Conservation (phyloP, 164 flowering plant species). For the Houttuynia cordata region DNA sequence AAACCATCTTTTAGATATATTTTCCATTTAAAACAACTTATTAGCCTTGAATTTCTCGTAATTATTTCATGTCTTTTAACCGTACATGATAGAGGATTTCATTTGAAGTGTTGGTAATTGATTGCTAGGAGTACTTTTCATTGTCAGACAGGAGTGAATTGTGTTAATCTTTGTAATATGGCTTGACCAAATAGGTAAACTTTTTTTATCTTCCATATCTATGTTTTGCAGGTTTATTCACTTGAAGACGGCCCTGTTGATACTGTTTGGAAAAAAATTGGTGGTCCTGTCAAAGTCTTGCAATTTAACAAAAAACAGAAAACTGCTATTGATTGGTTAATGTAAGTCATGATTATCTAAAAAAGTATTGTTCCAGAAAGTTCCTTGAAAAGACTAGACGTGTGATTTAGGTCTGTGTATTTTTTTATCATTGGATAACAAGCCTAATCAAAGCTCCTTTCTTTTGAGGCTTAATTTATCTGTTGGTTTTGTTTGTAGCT, state of each 20-base stretch:
- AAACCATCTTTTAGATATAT: too few relatives aligned
- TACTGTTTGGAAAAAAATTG: constrained; percentile 52
- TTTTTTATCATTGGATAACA: neutral
- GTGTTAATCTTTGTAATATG: too few relatives aligned
- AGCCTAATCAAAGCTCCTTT: neutral
- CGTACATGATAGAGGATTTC: too few relatives aligned
- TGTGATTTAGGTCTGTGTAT: neutral
- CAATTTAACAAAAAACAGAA: constrained; percentile 19
- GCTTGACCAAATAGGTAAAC: too few relatives aligned
- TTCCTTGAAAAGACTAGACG: neutral
- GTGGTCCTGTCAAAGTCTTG: constrained; percentile 45
- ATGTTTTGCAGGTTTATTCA: constrained; percentile 54
- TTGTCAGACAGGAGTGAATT: too few relatives aligned
- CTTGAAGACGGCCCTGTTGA: constrained; percentile 68
- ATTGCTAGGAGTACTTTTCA: too few relatives aligned
- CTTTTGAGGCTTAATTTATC: neutral
- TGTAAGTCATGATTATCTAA: constrained; percentile 29
- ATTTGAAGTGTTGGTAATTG: too few relatives aligned
- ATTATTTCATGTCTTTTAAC: too few relatives aligned
- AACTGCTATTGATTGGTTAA: constrained; percentile 67
- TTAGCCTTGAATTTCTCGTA: too few relatives aligned
- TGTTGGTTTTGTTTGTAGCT: constrained; percentile 37
- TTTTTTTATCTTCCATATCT: neutral
- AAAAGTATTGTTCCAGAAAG: neutral
- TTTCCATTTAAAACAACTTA: too few relatives aligned